Evolutionary conservation across 2,329 filamentous ascomycete species (phyloP).

Genomic region (Trichoderma harzianum): DNA sequence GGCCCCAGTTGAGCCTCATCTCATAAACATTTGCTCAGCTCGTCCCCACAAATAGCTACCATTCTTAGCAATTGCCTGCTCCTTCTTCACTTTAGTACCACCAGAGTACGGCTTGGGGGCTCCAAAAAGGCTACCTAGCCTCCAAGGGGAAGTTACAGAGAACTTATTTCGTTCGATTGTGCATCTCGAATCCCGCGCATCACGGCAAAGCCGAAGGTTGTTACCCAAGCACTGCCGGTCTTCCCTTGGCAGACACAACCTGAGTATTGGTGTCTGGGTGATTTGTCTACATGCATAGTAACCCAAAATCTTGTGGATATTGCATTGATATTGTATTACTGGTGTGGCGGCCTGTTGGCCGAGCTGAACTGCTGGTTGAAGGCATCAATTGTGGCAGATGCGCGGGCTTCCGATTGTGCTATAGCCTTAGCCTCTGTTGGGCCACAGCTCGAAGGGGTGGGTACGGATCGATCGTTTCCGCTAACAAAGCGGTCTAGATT

Average conservation of each 20-base stretch:
- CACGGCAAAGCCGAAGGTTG: neutral
- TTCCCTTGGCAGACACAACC: neutral
- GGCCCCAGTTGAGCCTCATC: neutral
- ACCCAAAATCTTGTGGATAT: neutral
- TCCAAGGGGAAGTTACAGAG: neutral
- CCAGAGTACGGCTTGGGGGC: neutral
- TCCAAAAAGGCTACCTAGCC: neutral
- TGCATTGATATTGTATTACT: neutral
- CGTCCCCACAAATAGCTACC: neutral
- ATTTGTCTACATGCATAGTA: neutral
- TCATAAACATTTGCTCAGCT: neutral
- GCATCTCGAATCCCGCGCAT: neutral
- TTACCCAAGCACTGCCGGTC: neutral
- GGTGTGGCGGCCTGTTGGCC: neutral
- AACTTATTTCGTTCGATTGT: neutral
- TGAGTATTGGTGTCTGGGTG: neutral
- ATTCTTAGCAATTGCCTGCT: neutral
- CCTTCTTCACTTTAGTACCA: neutral
- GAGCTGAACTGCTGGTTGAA: neutral
- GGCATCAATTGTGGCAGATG: neutral
- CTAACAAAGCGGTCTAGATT: neutral
- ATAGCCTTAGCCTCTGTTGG: neutral
- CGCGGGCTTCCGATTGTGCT: neutral
- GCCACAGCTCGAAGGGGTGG: neutral
- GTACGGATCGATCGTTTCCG: neutral